Conservation (phyloP, 108 stramenopile genomes). For the Thalassiosira profunda region DNA sequence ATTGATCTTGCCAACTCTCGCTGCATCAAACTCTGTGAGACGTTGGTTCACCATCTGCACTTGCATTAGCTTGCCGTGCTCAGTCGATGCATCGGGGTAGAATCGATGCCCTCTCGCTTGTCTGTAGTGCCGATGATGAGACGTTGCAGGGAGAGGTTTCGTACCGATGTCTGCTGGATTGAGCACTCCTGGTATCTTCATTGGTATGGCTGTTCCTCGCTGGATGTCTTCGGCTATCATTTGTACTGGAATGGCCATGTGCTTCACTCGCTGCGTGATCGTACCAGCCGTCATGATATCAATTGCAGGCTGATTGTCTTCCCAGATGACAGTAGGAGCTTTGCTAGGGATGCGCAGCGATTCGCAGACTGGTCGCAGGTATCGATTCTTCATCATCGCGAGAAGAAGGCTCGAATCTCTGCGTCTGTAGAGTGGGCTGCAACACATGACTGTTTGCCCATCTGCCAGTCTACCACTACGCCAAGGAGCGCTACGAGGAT, state of each 20-base stretch:
- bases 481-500: neutral
- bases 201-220: too few relatives aligned
- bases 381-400: neutral
- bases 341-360: neutral
- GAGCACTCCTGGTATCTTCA: too few relatives aligned
- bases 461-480: neutral
- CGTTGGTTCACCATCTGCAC: too few relatives aligned
- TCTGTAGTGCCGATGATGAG: too few relatives aligned
- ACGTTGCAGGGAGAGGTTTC: too few relatives aligned
- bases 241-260: conserved; percentile 5
- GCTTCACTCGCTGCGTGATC: conserved; percentile 3
- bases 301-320: conserved; percentile 18
- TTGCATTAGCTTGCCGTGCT: too few relatives aligned
- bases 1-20: too few relatives aligned
- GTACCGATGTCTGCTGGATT: too few relatives aligned
- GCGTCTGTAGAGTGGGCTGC: conserved; percentile 1
- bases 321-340: conserved; percentile 1
- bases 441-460: neutral
- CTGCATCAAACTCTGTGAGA: too few relatives aligned
- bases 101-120: too few relatives aligned
- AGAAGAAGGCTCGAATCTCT: neutral
- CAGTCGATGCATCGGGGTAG: too few relatives aligned
- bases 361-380: neutral
- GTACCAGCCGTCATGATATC: neutral
- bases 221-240: too few relatives aligned